phyloP scores from a whole-genome alignment of 1,284 basidiomycete species.

The Pyrrhoderma lamaoense region DNA sequence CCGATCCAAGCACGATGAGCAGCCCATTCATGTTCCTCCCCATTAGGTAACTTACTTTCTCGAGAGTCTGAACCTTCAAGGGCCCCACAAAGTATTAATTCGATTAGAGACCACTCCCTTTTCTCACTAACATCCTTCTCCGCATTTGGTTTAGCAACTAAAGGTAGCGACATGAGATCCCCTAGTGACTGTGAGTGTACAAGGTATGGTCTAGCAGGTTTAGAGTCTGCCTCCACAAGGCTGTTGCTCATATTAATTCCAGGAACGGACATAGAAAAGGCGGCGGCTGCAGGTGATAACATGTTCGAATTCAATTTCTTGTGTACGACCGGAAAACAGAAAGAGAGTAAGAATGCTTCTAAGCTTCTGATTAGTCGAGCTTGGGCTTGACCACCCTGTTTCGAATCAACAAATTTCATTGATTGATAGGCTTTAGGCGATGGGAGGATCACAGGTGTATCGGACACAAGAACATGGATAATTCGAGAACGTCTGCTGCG shows the following conservation, averaged over 20 bases:
- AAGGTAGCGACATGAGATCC: constrained; percentile 16
- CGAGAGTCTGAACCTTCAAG: constrained; percentile 23
- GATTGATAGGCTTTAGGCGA: background rate
- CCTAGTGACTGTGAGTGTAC: constrained; percentile 28
- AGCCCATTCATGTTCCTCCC: background rate
- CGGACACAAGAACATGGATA: background rate
- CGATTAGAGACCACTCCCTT: constrained; percentile 30
- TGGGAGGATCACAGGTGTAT: background rate
- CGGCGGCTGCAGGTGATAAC: constrained; percentile 3
- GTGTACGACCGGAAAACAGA: constrained; percentile 18
- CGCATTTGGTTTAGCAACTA: constrained; percentile 11
- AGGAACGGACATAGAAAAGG: background rate
- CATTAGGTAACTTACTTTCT: background rate
- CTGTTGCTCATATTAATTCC: background rate
- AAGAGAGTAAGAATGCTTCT: constrained; percentile 32
- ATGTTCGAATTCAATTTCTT: background rate
- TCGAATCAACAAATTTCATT: background rate
- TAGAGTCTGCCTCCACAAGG: constrained; percentile 19
- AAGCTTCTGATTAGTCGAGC: constrained; percentile 30
- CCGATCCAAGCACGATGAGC: constrained; percentile 14
- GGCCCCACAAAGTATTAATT: constrained; percentile 31
- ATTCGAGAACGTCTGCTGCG: background rate
- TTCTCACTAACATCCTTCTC: constrained; percentile 15
- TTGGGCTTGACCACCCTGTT: constrained; percentile 15
- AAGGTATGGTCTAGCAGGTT: constrained; percentile 26